Evolutionary conservation across 768 basidiomycete species (phyloP).

Genomic region (Pulveroboletus sp.): DNA sequence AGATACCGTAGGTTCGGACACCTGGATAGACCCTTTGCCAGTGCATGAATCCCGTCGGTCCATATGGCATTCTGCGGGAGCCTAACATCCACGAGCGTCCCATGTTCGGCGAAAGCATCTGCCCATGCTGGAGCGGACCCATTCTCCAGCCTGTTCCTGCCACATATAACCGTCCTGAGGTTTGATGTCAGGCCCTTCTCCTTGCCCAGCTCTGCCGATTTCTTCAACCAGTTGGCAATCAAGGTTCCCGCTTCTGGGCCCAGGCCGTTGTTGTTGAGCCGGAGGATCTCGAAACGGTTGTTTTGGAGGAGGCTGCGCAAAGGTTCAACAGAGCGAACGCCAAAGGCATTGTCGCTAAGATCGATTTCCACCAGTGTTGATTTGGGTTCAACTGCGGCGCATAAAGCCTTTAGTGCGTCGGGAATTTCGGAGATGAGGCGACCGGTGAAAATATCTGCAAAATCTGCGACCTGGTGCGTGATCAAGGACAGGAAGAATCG

Average conservation of each 20-base stretch:
- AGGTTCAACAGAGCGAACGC: slow-evolving; percentile 90
- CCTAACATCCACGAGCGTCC: slow-evolving; percentile 75
- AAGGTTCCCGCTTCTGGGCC: slow-evolving; percentile 84
- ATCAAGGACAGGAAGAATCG: neutral
- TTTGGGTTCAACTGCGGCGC: slow-evolving; percentile 79
- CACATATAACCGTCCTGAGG: slow-evolving; percentile 81
- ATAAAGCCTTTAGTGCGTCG: slow-evolving; percentile 79
- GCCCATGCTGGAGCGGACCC: slow-evolving; percentile 84
- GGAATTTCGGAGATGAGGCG: slow-evolving; percentile 96
- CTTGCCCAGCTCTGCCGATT: slow-evolving; percentile 67
- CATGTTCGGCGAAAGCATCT: slow-evolving; percentile 82
- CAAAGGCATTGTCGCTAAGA: slow-evolving; percentile 95
- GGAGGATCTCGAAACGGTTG: slow-evolving; percentile 77
- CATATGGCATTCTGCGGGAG: slow-evolving; percentile 99
- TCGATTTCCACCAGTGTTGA: slow-evolving; percentile 81
- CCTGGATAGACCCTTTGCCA: slow-evolving; percentile 70
- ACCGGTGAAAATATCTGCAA: slow-evolving; percentile 97
- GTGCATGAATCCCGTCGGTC: slow-evolving; percentile 80
- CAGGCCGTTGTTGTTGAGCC: slow-evolving; percentile 95
- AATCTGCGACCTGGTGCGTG: slow-evolving; percentile 76
- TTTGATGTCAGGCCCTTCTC: slow-evolving; percentile 65
- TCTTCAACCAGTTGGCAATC: slow-evolving; percentile 78
- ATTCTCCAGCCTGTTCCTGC: slow-evolving; percentile 93
- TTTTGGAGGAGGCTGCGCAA: slow-evolving; percentile 85
- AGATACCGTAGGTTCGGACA: slow-evolving; percentile 66